Conservation (phyloP, 108 stramenopile species). For the Pseudonitzschia multistriata region DNA sequence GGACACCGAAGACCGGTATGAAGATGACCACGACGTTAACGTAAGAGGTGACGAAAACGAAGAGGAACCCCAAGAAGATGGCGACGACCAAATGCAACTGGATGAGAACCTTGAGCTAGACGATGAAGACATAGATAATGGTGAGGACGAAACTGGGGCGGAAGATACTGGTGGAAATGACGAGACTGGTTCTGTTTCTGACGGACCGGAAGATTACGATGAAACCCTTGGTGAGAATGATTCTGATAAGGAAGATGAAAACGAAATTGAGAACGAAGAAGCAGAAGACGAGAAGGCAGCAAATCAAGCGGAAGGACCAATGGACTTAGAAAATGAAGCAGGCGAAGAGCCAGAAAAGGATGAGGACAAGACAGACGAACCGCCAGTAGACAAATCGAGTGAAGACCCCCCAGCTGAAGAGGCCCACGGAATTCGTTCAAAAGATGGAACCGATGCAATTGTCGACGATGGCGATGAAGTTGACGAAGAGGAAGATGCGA, state of each 20-base stretch:
- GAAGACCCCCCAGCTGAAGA: constrained; percentile 39
- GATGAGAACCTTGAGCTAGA: constrained; percentile 26
- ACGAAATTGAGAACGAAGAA: constrained; percentile 10
- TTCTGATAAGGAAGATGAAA: constrained; percentile 13
- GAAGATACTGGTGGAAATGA: constrained; percentile 1
- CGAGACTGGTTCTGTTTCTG: neutral
- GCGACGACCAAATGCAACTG: constrained; percentile 14
- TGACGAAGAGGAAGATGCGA: constrained; percentile 26
- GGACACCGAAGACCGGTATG: constrained; percentile 78
- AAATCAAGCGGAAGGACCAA: constrained; percentile 28
- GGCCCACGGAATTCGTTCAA: constrained; percentile 47
- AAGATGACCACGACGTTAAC: constrained; percentile 62
- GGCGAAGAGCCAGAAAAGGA: constrained; percentile 21
- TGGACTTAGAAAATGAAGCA: constrained; percentile 24
- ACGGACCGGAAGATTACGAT: constrained; percentile 8
- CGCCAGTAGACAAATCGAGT: constrained; percentile 11
- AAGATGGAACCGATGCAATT: constrained; percentile 54
- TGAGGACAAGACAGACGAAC: constrained; percentile 8
- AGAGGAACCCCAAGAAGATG: constrained; percentile 14
- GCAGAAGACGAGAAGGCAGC: constrained; percentile 12
- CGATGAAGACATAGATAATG: constrained; percentile 22
- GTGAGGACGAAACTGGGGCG: constrained; percentile 27
- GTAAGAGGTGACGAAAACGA: constrained; percentile 34
- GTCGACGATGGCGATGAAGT: constrained; percentile 33
- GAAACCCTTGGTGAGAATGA: constrained; percentile 23